A percentile compares a stretch with the other conserved stretches of the same genome.
These are phyloP conservation scores for Ogataea pignaliae DNA, from an alignment of 805 yeast species.

Conservation along the genomic window DNA sequence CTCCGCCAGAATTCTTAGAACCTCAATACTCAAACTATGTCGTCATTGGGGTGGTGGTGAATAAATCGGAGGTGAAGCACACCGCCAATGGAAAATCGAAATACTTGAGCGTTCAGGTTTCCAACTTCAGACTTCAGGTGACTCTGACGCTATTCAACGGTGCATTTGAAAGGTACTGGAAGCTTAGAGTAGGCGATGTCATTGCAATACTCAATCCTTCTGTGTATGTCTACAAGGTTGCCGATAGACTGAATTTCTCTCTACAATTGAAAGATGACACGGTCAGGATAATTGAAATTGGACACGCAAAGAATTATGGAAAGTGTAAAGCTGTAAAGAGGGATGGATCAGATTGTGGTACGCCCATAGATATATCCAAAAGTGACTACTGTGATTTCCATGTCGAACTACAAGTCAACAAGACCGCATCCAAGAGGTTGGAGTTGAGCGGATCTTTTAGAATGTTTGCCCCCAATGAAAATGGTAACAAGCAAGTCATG, in stretches of 20 bases:
- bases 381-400: slow-evolving; percentile 70
- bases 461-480: slow-evolving; percentile 50
- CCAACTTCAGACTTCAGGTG: slow-evolving; percentile 61
- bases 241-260: slow-evolving; percentile 41
- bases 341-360: slow-evolving; percentile 50
- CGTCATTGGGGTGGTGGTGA: slow-evolving; percentile 63
- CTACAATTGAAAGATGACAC: slow-evolving; percentile 48
- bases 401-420: slow-evolving; percentile 49
- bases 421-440: slow-evolving; percentile 57
- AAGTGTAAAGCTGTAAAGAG: slow-evolving; percentile 49
- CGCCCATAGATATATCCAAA: slow-evolving; percentile 52
- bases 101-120: slow-evolving; percentile 57
- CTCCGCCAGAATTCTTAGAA: slow-evolving; percentile 63
- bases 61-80: slow-evolving; percentile 49
- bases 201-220: slow-evolving; percentile 73
- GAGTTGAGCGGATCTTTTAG: slow-evolving; percentile 66
- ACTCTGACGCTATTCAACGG: slow-evolving; percentile 61
- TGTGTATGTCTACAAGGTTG: slow-evolving; percentile 36
- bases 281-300: slow-evolving; percentile 66
- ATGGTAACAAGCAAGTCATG: slow-evolving; percentile 40
- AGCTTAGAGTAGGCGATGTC: slow-evolving; percentile 68
- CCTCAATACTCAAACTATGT: slow-evolving; percentile 77
- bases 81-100: slow-evolving; percentile 40
- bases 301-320: slow-evolving; percentile 63
- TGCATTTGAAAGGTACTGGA: slow-evolving; percentile 70